A percentile compares a stretch with the other conserved stretches of the same genome.
Evolutionary conservation across 176 grass and related monocot genomes (phyloP).

Genomic region (Saccharum spontaneum): DNA sequence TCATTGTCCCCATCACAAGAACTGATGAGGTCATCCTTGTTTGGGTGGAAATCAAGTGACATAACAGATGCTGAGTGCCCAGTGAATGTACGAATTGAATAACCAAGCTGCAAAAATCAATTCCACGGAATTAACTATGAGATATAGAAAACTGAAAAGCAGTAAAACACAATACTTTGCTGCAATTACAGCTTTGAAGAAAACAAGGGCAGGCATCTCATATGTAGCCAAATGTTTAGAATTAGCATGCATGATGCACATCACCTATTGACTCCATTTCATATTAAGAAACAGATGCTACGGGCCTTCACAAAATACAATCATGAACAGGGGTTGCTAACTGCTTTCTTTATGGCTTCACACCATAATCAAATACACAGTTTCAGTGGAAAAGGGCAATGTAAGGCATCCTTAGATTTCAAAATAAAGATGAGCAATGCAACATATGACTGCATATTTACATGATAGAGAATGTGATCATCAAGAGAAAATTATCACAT

Average conservation of each 20-base stretch:
- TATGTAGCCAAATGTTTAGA: slow-evolving; percentile 9
- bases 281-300: neutral
- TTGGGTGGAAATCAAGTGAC: slow-evolving; percentile 94
- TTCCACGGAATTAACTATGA: neutral
- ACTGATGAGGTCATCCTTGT: slow-evolving; percentile 92
- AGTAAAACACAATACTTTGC: neutral
- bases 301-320: neutral
- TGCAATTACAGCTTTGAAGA: neutral
- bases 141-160: neutral
- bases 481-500: neutral
- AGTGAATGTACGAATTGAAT: slow-evolving; percentile 71
- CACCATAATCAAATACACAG: neutral
- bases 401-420: neutral
- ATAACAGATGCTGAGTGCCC: slow-evolving; percentile 86
- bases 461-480: neutral
- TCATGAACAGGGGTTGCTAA: neutral
- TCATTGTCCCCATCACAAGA: slow-evolving; percentile 85
- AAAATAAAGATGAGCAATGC: slow-evolving; percentile 4
- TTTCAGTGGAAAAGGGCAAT: slow-evolving; percentile 9
- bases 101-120: slow-evolving; percentile 56
- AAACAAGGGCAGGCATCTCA: neutral
- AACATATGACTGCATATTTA: neutral
- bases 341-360: slow-evolving; percentile 2
- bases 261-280: neutral
- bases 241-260: neutral